phyloP scores from a whole-genome alignment of 768 basidiomycete species.

The Termitomyces heimii region DNA sequence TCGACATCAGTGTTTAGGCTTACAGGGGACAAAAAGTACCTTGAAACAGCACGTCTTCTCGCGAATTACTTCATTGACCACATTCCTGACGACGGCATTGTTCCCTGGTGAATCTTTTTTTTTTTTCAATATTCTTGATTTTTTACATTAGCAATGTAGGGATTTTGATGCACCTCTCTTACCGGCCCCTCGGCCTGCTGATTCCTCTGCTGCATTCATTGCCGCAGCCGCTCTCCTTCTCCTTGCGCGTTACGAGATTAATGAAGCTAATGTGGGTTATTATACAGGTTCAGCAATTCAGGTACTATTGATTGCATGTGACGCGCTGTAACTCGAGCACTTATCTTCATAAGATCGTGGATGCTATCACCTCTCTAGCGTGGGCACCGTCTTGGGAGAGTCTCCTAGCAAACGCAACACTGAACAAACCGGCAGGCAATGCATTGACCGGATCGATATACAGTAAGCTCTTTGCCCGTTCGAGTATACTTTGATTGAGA shows the following conservation, averaged over 20 bases:
- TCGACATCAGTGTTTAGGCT: slow-evolving; percentile 47
- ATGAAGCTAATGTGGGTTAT: slow-evolving; percentile 21
- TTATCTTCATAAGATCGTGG: slow-evolving; percentile 8
- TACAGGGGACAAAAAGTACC: slow-evolving; percentile 44
- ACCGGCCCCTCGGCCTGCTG: slow-evolving; percentile 51
- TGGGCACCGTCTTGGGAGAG: slow-evolving; percentile 16
- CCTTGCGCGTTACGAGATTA: slow-evolving; percentile 40
- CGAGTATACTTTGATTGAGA: not conserved
- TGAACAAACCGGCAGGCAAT: slow-evolving; percentile 14
- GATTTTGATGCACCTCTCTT: slow-evolving; percentile 65
- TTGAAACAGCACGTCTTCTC: slow-evolving; percentile 52
- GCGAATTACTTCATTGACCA: slow-evolving; percentile 56
- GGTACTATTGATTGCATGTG: slow-evolving; percentile 19
- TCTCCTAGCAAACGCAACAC: slow-evolving; percentile 14
- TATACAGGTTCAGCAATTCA: slow-evolving; percentile 47
- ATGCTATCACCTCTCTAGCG: slow-evolving; percentile 11
- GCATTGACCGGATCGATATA: slow-evolving; percentile 18
- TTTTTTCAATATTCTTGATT: no score
- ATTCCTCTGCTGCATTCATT: slow-evolving; percentile 66
- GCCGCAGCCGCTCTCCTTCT: slow-evolving; percentile 55
- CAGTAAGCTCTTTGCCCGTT: slow-evolving; percentile 19
- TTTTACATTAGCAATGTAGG: slow-evolving; percentile 29
- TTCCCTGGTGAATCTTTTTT: slow-evolving; percentile 61
- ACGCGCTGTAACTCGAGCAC: no score
- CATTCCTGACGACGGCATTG: slow-evolving; percentile 53